Conservation (phyloP, 805 yeast species). For the Wickerhamomyces subpelliculosus region DNA sequence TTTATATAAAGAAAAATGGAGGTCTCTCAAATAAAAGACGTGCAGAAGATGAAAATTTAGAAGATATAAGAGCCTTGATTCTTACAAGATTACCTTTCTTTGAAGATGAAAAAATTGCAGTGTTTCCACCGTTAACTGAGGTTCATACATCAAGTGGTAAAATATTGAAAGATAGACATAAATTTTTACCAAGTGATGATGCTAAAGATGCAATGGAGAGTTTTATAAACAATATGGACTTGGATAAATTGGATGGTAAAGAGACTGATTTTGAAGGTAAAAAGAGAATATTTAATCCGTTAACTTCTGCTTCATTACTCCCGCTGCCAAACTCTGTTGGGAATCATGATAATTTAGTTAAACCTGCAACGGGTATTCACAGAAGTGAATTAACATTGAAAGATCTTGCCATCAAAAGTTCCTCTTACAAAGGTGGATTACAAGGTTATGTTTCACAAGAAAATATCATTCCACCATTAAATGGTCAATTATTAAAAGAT, state of each 20-base stretch:
- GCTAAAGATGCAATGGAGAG: slow-evolving; percentile 36
- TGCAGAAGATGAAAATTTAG: slow-evolving; percentile 10
- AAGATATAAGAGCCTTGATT: slow-evolving; percentile 34
- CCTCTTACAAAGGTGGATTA: slow-evolving; percentile 2
- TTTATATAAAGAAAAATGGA: slow-evolving; percentile 19
- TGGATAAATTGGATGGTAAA: slow-evolving; percentile 23
- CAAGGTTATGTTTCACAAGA: slow-evolving; percentile 9
- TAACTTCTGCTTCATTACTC: slow-evolving; percentile 6
- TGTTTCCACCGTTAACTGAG: slow-evolving; percentile 35
- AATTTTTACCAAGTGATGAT: slow-evolving; percentile 29
- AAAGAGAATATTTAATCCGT: slow-evolving; percentile 14
- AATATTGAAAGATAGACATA: slow-evolving; percentile 17
- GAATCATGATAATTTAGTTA: slow-evolving; percentile 20
- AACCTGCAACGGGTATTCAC: slow-evolving; percentile 18
- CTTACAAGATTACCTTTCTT: slow-evolving; percentile 58
- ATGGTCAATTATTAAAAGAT: slow-evolving; percentile 14
- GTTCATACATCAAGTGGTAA: slow-evolving; percentile 26
- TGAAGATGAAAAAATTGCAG: slow-evolving; percentile 66
- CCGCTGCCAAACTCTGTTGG: slow-evolving; percentile 9
- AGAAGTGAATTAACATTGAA: slow-evolving; percentile 12
- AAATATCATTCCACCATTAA: slow-evolving; percentile 22
- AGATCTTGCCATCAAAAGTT: slow-evolving; percentile 8
- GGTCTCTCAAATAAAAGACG: slow-evolving; percentile 16
- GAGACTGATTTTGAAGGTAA: slow-evolving; percentile 18
- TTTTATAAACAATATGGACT: slow-evolving; percentile 37